Base-by-base conservation (phyloP, 1,284 basidiomycete species). In the Leccinum fallax region DNA sequence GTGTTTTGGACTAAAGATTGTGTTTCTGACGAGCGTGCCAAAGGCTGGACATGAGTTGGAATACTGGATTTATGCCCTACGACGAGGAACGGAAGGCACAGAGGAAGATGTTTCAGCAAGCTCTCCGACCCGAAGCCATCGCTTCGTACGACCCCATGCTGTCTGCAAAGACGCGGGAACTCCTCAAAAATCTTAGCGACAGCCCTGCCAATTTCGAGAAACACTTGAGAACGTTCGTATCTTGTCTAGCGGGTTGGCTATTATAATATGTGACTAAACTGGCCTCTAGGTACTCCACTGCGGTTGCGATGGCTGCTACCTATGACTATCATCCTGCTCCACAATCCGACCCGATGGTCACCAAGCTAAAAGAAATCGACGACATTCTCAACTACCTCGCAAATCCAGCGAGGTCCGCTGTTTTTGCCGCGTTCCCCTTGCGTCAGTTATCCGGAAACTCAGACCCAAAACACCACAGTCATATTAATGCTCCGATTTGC, bases 361-460 rank as follows among this genome's bases (percentile, higher is more conserved):
- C 16, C 9, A 40, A 43, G 26, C 26, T 55, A 11, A 30, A 55
- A 13, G 54, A 55, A 2, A 40, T 43, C 19, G 38, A 40, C n/a
- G 38, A 55, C n/a, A 34, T 40, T 24, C 38, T 43, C 26, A 30
- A 26, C 16, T 26, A 40, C 26, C 16, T 43, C 8, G 24, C 40
- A 24, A 43, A 26, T 13, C 38, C 38, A n/a, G 38, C 24, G 3
- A 40, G 9, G 16, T 43, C 36, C 30, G 54, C 38, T 30, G 16
- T 55, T 40, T n/a, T 55, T 19, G 26, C 54, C 3, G 54, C 38
- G 4, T 43, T 55, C 2, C 62, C 62, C 3, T 63, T 63, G 8
- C 4, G 62, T 63, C 32, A 59, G 62, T 59, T 8, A 26, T 26
- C n/a, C n/a, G n/a, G n/a, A 49, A 32, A 32, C 28, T 10, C 5